A percentile compares a stretch with the other conserved stretches of the same genome.
Conservation (phyloP, 192 early-diverging fungal species). For the Physocladia obscura region DNA sequence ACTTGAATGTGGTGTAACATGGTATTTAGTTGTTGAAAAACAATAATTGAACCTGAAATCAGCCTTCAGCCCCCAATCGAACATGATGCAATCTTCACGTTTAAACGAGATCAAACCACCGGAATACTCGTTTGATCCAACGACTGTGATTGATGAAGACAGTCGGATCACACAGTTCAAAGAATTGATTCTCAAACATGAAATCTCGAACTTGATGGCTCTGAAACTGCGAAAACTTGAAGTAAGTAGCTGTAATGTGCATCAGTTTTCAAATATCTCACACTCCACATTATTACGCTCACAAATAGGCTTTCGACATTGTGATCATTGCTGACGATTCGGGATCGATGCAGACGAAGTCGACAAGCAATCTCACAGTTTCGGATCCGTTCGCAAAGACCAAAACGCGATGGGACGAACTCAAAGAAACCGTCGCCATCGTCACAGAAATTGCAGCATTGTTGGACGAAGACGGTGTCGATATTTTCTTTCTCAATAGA, state of each 20-base stretch:
- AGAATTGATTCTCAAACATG: not conserved
- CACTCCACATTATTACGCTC: no score
- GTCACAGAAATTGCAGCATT: constrained; percentile 20
- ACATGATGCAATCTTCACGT: no score
- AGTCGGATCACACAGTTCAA: not conserved
- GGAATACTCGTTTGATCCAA: no score
- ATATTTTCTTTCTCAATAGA: constrained; percentile 28
- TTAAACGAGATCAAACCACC: no score
- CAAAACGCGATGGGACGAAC: constrained; percentile 27
- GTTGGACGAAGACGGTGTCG: constrained; percentile 25
- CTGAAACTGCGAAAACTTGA: constrained; percentile 9
- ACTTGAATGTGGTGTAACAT: no score
- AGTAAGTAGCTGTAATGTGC: not conserved
- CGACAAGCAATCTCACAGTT: not conserved
- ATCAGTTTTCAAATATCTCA: not conserved
- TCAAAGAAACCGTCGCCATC: constrained; percentile 17
- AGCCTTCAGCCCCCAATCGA: no score
- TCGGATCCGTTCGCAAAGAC: constrained; percentile 16
- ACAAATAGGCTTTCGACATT: constrained; percentile 26
- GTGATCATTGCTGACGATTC: constrained; percentile 26
- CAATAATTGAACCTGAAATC: no score
- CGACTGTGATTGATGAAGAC: no score
- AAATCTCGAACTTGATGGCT: constrained; percentile 19
- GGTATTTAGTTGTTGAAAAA: no score
- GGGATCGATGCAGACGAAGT: constrained; percentile 16